Conservation (phyloP, 164 flowering plant species). For the Saururus chinensis region DNA sequence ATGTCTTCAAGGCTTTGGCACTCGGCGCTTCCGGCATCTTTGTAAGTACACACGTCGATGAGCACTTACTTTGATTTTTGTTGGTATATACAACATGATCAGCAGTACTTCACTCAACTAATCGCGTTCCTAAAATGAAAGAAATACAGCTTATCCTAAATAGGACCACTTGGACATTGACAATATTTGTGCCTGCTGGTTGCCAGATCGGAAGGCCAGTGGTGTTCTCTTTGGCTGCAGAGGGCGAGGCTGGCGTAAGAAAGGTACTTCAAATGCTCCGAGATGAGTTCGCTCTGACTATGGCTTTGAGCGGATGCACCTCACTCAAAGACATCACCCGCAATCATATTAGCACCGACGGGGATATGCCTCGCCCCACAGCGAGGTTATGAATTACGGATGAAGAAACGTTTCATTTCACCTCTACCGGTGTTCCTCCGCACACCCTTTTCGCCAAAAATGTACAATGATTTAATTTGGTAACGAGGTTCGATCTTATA, state of each 20-base stretch:
- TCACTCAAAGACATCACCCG: constrained; percentile 77
- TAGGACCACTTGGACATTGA: too few relatives aligned
- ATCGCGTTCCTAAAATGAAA: neutral
- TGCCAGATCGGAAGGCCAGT: constrained; percentile 89
- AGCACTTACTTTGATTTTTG: too few relatives aligned
- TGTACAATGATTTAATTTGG: too few relatives aligned
- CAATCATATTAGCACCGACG: constrained; percentile 51
- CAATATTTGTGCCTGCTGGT: too few relatives aligned
- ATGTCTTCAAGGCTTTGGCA: constrained; percentile 93
- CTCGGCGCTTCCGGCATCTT: constrained; percentile 92
- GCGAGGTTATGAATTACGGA: constrained; percentile 18
- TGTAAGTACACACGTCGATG: constrained; percentile 43
- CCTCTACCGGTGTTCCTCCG: too few relatives aligned
- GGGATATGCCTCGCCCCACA: constrained; percentile 38
- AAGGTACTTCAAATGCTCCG: constrained; percentile 83
- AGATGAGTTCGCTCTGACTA: constrained; percentile 91
- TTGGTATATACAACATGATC: too few relatives aligned
- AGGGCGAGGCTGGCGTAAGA: constrained; percentile 87
- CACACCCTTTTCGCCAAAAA: too few relatives aligned
- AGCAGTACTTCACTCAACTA: too few relatives aligned
- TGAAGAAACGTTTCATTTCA: too few relatives aligned
- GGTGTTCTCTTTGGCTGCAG: constrained; percentile 71
- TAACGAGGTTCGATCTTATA: too few relatives aligned
- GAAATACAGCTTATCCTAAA: neutral
- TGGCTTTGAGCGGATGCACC: constrained; percentile 90